These are phyloP conservation scores for Choiromyces venosus DNA, from an alignment of 495 filamentous ascomycete species.

Conservation along the genomic window DNA sequence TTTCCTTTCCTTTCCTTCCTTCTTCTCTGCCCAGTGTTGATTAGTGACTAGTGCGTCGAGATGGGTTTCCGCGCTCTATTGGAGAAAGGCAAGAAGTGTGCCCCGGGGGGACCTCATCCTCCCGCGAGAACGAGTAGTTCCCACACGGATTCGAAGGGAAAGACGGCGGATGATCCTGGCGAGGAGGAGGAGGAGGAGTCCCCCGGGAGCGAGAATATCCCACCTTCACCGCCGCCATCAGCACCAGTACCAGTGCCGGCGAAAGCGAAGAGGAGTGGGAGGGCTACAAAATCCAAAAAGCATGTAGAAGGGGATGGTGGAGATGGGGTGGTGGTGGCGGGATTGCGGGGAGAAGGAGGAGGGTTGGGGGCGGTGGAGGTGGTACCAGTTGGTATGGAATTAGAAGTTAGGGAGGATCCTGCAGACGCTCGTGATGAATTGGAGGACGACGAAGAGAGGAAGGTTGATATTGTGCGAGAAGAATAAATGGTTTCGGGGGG, in stretches of 20 bases:
- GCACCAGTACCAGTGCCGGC: neutral
- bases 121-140: neutral
- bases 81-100: constrained; percentile 25
- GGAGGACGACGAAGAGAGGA: neutral
- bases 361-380: neutral
- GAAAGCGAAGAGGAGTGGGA: neutral
- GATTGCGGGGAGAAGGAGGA: too few relatives aligned
- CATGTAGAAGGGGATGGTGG: neutral
- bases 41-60: constrained; percentile 21
- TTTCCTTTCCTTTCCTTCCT: too few relatives aligned
- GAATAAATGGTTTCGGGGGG: neutral
- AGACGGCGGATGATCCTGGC: neutral
- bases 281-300: neutral
- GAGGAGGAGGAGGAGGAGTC: too few relatives aligned
- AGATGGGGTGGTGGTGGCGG: neutral
- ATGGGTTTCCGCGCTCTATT: constrained; percentile 27
- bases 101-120: neutral
- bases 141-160: neutral
- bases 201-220: neutral
- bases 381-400: neutral
- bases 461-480: neutral
- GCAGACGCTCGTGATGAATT: neutral
- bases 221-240: neutral
- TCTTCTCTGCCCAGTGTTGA: constrained; percentile 1
- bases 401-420: neutral